These are phyloP conservation scores for Neonectria sp. DNA, from an alignment of 2,329 filamentous ascomycete genomes.

Conservation along the genomic window DNA sequence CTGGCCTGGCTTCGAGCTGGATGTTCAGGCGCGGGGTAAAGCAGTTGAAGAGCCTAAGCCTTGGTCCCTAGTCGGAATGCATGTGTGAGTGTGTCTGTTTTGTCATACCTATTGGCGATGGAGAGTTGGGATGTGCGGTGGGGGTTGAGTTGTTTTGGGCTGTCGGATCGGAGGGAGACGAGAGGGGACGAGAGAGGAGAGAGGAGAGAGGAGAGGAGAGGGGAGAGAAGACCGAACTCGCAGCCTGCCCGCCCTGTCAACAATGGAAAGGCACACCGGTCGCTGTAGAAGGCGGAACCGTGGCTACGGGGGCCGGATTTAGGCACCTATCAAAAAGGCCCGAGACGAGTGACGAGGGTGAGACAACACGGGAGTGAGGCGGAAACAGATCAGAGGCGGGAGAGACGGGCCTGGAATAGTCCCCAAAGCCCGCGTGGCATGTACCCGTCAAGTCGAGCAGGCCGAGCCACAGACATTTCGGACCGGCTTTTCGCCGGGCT, in stretches of 20 bases:
- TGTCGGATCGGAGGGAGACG: conserved; percentile 12
- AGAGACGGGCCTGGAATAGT: neutral
- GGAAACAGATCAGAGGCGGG: neutral
- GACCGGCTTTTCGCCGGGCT: neutral
- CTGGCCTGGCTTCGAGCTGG: conserved; percentile 17
- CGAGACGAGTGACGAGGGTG: neutral
- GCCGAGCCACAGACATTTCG: neutral
- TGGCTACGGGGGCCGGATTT: neutral
- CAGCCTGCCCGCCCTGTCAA: neutral
- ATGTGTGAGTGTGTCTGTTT: neutral
- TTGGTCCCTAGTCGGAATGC: neutral
- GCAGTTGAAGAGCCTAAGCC: neutral
- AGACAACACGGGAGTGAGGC: conserved; percentile 1
- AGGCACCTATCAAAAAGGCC: conserved; percentile 8
- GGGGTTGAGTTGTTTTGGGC: conserved; percentile 20
- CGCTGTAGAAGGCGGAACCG: neutral
- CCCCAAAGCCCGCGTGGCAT: too few relatives aligned
- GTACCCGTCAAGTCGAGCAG: neutral
- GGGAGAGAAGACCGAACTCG: conserved; percentile 18
- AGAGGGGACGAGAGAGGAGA: conserved; percentile 13
- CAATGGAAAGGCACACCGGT: neutral
- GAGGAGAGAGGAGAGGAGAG: conserved; percentile 9
- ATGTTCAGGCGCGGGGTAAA: conserved; percentile 26
- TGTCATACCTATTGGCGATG: conserved; percentile 22
- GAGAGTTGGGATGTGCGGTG: conserved; percentile 29